These are phyloP conservation scores for Trichosanthes cucumerina DNA, from an alignment of 306 rosid species.

Conservation along the genomic window DNA sequence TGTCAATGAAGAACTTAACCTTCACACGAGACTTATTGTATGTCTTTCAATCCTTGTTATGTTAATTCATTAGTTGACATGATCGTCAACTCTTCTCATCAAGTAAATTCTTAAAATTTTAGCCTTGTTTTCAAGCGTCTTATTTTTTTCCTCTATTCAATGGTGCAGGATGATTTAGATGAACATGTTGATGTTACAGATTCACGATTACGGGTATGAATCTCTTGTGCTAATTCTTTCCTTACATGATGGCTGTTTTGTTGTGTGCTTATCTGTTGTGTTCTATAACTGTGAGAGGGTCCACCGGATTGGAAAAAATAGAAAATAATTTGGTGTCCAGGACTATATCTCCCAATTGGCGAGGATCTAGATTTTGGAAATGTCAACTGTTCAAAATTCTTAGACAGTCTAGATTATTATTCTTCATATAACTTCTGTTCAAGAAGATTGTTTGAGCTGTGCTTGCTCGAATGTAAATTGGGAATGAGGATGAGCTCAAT, in stretches of 20 bases:
- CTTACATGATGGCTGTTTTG: not conserved
- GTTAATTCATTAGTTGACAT: not conserved
- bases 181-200: slow-evolving; percentile 81
- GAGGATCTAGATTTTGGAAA: not conserved
- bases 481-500: not conserved
- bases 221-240: slow-evolving; percentile 10
- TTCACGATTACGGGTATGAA: slow-evolving; percentile 75
- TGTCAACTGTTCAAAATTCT: not conserved
- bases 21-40: slow-evolving; percentile 92
- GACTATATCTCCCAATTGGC: not conserved
- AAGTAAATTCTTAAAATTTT: not conserved
- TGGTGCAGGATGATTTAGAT: slow-evolving; percentile 89
- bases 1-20: slow-evolving; percentile 85
- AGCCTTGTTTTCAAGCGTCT: not conserved
- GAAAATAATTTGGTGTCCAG: not conserved
- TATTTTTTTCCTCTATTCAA: not conserved
- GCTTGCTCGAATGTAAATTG: not conserved
- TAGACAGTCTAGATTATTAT: not conserved
- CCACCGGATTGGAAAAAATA: not conserved
- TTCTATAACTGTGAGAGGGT: not conserved
- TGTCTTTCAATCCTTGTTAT: slow-evolving; percentile 15
- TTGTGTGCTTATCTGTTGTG: not conserved
- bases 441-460: not conserved
- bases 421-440: not conserved
- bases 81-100: slow-evolving; percentile 6